Evolutionary conservation across 1,284 basidiomycete genomes (phyloP).

Genomic region (Takashimella koratensis): DNA sequence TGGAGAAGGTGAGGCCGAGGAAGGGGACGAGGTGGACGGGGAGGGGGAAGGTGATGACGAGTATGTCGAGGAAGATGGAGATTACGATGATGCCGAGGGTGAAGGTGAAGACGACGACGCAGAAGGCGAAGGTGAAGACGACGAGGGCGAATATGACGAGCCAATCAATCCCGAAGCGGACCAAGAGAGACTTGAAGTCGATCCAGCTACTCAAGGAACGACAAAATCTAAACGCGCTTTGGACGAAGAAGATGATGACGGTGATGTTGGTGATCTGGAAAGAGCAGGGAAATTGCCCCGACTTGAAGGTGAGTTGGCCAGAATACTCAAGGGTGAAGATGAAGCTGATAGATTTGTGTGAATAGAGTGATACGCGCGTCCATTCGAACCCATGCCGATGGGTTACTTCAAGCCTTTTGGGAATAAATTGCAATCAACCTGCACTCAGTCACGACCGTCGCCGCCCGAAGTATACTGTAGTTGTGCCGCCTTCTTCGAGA

Average conservation of each 20-base stretch:
- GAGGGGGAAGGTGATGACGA: no score
- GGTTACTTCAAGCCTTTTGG: not conserved
- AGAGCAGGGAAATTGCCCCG: conserved; percentile 8
- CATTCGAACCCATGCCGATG: not conserved
- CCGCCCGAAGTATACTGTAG: not conserved
- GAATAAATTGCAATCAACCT: not conserved
- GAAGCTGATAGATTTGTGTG: not conserved
- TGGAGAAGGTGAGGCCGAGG: not conserved
- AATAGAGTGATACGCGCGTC: not conserved
- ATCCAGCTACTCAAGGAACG: not conserved
- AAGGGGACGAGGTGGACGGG: not conserved
- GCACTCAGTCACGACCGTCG: not conserved
- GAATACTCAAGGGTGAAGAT: not conserved
- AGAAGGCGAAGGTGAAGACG: no score
- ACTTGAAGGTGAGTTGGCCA: conserved; percentile 9
- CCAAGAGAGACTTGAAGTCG: not conserved
- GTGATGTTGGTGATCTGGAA: conserved; percentile 1
- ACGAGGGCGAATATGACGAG: no score
- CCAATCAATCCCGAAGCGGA: no score
- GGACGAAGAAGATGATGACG: conserved; percentile 5
- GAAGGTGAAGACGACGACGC: no score
- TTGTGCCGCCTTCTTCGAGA: not conserved
- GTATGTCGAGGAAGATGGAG: no score
- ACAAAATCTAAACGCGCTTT: conserved; percentile 5
- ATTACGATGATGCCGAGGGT: no score